Evolutionary conservation across 2,329 filamentous ascomycete genomes (phyloP).

Genomic region (Fusarium secorum): DNA sequence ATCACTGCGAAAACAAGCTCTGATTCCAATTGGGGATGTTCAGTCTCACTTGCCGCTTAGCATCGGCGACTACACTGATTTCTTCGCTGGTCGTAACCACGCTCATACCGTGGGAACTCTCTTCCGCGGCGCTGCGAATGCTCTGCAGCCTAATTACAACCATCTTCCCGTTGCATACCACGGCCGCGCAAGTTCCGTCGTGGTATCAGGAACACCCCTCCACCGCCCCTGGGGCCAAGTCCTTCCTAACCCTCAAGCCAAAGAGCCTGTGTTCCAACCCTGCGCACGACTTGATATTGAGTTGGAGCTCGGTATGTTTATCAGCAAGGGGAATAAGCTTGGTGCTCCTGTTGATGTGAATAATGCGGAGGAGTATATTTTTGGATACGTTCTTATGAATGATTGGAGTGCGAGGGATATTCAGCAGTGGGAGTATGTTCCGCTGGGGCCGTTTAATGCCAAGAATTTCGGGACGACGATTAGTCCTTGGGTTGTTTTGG

Average conservation of each 20-base stretch:
- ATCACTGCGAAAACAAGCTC: slow-evolving; percentile 40
- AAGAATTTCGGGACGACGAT: slow-evolving; percentile 69
- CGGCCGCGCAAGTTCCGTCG: slow-evolving; percentile 77
- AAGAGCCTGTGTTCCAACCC: slow-evolving; percentile 64
- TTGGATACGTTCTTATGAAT: slow-evolving; percentile 72
- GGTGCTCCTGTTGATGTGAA: slow-evolving; percentile 70
- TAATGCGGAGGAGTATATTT: slow-evolving; percentile 73
- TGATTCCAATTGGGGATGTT: slow-evolving; percentile 53
- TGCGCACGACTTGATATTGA: slow-evolving; percentile 74
- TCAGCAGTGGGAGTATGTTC: slow-evolving; percentile 67
- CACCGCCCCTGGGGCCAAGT: slow-evolving; percentile 78
- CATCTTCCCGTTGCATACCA: slow-evolving; percentile 84
- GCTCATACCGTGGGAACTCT: slow-evolving; percentile 74
- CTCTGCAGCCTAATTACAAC: slow-evolving; percentile 81
- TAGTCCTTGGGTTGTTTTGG: slow-evolving; percentile 68
- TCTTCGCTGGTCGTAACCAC: slow-evolving; percentile 81
- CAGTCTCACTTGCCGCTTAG: slow-evolving; percentile 75
- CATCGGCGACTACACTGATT: slow-evolving; percentile 86
- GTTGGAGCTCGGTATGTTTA: slow-evolving; percentile 78
- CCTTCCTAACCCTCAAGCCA: slow-evolving; percentile 56
- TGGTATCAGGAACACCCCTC: slow-evolving; percentile 77
- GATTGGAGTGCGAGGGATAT: slow-evolving; percentile 72
- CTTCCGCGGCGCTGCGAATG: slow-evolving; percentile 76
- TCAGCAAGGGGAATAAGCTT: slow-evolving; percentile 71
- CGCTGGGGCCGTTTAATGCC: slow-evolving; percentile 67